A percentile compares a stretch with the other conserved stretches of the same genome.
Evolutionary conservation across 768 basidiomycete genomes (phyloP).

Genomic region (Pleurotus ostreatus): DNA sequence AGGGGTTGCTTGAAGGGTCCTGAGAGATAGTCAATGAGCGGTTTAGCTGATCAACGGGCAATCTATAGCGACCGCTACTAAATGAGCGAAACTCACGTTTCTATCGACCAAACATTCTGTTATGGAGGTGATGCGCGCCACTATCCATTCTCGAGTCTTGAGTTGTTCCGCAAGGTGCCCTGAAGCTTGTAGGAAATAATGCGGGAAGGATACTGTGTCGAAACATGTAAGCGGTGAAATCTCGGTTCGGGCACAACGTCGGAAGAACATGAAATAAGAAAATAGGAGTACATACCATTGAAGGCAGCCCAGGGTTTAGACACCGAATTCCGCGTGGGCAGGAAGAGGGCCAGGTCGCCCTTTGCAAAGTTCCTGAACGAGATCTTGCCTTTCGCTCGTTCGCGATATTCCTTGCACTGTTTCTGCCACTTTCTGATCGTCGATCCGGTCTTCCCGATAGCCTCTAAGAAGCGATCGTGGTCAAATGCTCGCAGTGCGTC

Average conservation of each 20-base stretch:
- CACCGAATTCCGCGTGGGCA: slow-evolving; percentile 92
- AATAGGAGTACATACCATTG: slow-evolving; percentile 61
- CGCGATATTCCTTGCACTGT: slow-evolving; percentile 93
- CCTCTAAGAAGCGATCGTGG: slow-evolving; percentile 82
- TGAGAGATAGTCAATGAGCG: slow-evolving; percentile 22
- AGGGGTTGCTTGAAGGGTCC: slow-evolving; percentile 87
- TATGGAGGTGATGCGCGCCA: slow-evolving; percentile 86
- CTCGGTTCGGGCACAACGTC: slow-evolving; percentile 24
- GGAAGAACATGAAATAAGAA: not conserved
- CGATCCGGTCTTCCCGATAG: slow-evolving; percentile 74
- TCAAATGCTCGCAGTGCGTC: slow-evolving; percentile 73
- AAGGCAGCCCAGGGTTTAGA: slow-evolving; percentile 98
- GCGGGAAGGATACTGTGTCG: slow-evolving; percentile 83
- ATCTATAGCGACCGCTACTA: slow-evolving; percentile 4
- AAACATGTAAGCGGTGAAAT: slow-evolving; percentile 23
- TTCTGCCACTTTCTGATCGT: slow-evolving; percentile 96
- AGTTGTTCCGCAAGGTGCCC: slow-evolving; percentile 86
- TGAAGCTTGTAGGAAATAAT: slow-evolving; percentile 92
- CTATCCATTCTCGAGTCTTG: slow-evolving; percentile 91
- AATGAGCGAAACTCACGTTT: slow-evolving; percentile 44
- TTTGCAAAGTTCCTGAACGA: slow-evolving; percentile 94
- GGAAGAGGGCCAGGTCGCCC: slow-evolving; percentile 92
- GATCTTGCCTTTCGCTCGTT: slow-evolving; percentile 94
- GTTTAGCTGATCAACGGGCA: slow-evolving; percentile 7
- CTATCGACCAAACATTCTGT: slow-evolving; percentile 81